phyloP scores from a whole-genome alignment of 768 basidiomycete genomes.

The Cystofilobasidium bisporidii region DNA sequence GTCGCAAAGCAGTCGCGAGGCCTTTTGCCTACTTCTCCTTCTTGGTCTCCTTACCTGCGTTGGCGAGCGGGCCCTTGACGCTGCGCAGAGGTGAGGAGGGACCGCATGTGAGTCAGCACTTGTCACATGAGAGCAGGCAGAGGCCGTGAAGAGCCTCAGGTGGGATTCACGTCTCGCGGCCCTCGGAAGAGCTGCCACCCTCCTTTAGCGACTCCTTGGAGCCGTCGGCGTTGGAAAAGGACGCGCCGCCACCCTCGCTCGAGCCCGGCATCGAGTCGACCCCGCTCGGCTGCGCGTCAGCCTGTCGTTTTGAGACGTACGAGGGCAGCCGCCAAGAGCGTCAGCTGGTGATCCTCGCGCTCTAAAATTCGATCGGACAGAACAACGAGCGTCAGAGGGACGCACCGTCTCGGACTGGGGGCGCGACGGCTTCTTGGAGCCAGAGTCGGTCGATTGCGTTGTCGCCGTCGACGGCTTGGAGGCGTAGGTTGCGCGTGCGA shows the following conservation, averaged over 20 bases:
- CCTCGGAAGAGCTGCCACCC: not conserved
- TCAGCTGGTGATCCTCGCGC: too few relatives aligned
- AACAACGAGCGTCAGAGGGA: not conserved
- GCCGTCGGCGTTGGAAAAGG: not conserved
- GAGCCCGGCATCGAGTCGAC: not conserved
- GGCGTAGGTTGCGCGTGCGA: not conserved
- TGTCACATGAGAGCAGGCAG: too few relatives aligned
- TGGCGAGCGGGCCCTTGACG: slow-evolving; percentile 5
- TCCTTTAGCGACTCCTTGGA: not conserved
- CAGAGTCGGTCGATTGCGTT: not conserved
- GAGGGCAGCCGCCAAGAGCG: too few relatives aligned
- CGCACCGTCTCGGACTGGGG: slow-evolving; percentile 3
- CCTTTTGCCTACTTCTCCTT: too few relatives aligned
- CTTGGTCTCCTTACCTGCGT: not conserved
- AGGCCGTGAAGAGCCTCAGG: too few relatives aligned
- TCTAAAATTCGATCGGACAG: not conserved
- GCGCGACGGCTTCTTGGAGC: not conserved
- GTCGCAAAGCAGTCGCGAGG: too few relatives aligned
- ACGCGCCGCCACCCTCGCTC: not conserved
- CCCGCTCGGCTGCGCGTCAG: not conserved
- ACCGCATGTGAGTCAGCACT: too few relatives aligned
- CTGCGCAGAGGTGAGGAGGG: not conserved
- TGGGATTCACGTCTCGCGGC: not conserved
- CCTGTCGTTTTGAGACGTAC: too few relatives aligned
- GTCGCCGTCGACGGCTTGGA: not conserved